These are phyloP conservation scores for Carex cristatella DNA, from an alignment of 176 grass and related monocot genomes.

Conservation along the genomic window DNA sequence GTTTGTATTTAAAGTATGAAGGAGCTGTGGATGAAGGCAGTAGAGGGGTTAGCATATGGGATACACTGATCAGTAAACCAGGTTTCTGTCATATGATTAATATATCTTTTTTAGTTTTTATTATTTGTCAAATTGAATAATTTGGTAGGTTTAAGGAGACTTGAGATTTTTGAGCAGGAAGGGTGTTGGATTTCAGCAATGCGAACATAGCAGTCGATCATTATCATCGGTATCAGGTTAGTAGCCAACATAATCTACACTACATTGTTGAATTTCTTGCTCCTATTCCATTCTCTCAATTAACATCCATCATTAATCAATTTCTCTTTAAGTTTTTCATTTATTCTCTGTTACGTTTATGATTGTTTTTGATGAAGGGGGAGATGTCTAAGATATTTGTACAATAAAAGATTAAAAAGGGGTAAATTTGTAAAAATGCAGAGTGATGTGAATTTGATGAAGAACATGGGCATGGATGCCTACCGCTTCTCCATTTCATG, in stretches of 20 bases:
- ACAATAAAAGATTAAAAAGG: constrained; percentile 1
- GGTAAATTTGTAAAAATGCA: constrained; percentile 21
- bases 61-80: constrained; percentile 60
- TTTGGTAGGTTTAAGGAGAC: constrained; percentile 7
- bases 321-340: too few species aligned
- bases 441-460: constrained; percentile 82
- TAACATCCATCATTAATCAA: not conserved
- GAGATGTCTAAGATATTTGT: not conserved
- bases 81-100: constrained; percentile 33
- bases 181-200: constrained; percentile 96
- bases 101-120: not conserved
- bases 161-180: constrained; percentile 36
- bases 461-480: constrained; percentile 78
- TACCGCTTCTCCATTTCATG: constrained; percentile 97
- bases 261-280: not conserved
- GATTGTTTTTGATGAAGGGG: not conserved
- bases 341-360: constrained; percentile 7
- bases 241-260: not conserved
- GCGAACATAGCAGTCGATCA: constrained; percentile 92
- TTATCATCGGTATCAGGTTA: constrained; percentile 92
- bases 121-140: constrained; percentile 7
- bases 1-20: constrained; percentile 56
- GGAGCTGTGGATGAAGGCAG: constrained; percentile 75
- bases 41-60: constrained; percentile 88
- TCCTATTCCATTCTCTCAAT: not conserved